Base-by-base conservation (phyloP, 2,329 filamentous ascomycete species). In the Phialophora expanda region DNA sequence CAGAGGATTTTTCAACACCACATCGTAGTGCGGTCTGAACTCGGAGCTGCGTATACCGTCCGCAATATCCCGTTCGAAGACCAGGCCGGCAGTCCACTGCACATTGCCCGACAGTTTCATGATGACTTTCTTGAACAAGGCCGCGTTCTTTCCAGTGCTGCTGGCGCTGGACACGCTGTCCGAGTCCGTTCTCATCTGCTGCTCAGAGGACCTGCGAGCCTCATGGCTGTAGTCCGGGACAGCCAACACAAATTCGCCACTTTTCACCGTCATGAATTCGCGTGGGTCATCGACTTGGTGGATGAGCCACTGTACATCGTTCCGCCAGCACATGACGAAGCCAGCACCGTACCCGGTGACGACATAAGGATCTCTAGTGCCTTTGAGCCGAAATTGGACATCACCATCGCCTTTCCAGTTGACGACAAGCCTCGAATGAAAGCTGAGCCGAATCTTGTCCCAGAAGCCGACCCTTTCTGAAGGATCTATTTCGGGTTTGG, bases 51-150 rank as follows among this genome's bases (percentile, higher is more conserved):
- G 86, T 61, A 85, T 83, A 38, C 89, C 90, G 61, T 88, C 81
- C 53, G 88, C 86, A 32, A 93, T 83, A 69, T 94, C 91, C 54
- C 90, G 88, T 78, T 99, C 95, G 75, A 99, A 99, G 57, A 96
- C 91, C 46, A 99, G 82, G 0, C 95, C 96, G 14, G 91, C 89
- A 74, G 94, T 85, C 91, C 93, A 97, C 77, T 92, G 90, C 0
- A 99, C 95, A 74, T 95, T 96, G 14, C 95, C 95, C 3, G 95
- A 98, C 12, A 99, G 84, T 78, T 99, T 99, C 94, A 99, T 98
- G 59, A 97, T 87, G 3, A 98, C 95, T 79, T 99, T 99, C 78
- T 97, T 97, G 84, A 99, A 99, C 0, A 89, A 84, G n/a, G 93
- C 90, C 1, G 90, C 88, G 41, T 90, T 86, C 72, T 88, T 91